Evolutionary conservation across 805 yeast species (phyloP).

Genomic region (Candida hispaniensis): DNA sequence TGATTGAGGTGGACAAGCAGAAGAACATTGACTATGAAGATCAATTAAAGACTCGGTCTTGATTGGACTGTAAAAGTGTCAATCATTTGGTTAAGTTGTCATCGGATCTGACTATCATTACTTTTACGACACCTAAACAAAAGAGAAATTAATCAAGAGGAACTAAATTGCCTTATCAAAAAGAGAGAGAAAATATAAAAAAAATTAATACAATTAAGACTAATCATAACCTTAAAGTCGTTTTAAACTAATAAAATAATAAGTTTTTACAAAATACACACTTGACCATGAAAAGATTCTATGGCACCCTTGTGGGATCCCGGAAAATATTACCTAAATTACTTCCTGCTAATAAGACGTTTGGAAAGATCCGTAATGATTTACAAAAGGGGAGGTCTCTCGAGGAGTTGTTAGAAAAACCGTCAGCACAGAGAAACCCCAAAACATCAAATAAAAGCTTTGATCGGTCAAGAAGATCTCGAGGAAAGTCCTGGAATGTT

Average conservation of each 20-base stretch:
- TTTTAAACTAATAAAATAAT: conserved; percentile 10
- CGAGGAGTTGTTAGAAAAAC: not conserved
- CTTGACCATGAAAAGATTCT: conserved; percentile 5
- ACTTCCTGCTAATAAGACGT: conserved; percentile 8
- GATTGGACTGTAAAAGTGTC: too few relatives aligned
- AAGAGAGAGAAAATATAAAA: too few relatives aligned
- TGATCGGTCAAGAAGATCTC: conserved; percentile 13
- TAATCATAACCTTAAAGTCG: too few relatives aligned
- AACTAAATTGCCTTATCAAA: too few relatives aligned
- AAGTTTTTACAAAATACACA: conserved; percentile 5
- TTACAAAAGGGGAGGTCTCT: conserved; percentile 4
- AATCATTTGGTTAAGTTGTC: too few relatives aligned
- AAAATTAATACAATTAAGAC: too few relatives aligned
- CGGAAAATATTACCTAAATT: conserved; percentile 6
- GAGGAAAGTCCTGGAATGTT: conserved; percentile 12
- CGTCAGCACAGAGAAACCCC: not conserved
- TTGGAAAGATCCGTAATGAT: conserved; percentile 2
- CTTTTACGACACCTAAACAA: too few relatives aligned
- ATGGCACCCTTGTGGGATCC: conserved; percentile 10
- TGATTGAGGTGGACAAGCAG: too few relatives aligned
- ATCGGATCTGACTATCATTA: too few relatives aligned
- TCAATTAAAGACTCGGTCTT: too few relatives aligned
- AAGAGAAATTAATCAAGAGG: too few relatives aligned
- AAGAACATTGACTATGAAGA: too few relatives aligned
- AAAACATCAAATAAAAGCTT: conserved; percentile 1